Base-by-base conservation (phyloP, 495 filamentous ascomycete genomes). In the Chaetomium tenue region DNA sequence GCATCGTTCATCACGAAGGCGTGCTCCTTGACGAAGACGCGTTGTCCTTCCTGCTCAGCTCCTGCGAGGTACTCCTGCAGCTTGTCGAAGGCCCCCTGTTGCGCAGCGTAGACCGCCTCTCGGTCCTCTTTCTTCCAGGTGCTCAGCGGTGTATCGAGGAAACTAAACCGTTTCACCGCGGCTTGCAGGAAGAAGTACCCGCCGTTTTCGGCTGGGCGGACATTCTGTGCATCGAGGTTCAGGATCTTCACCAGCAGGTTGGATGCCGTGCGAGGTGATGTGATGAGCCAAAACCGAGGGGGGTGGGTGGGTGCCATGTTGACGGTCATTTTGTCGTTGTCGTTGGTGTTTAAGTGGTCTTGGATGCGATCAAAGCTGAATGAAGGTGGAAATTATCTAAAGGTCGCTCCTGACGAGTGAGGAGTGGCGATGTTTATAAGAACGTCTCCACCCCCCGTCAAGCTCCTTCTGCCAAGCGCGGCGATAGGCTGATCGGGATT, bases 11-110 rank as follows among this genome's bases (percentile, higher is more conserved):
- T 25, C 44, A 28, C 52, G 48, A 54, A 30, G 47, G 56, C 63
- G 48, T 65, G 63, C 37, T 65, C 63, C 48, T 65, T 65, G 63
- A 56, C 57, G 25, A 60, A 65, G 13, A 65, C 30, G 42, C 57
- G 62, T 28, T 54, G 48, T 16, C 48, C 48, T 12, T 52, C 48
- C 23, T 25, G 1, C 48, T 52, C 22, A 23, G 48, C 48, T 6
- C 6, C 22, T 0, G 22, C 22, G 23, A 25, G 5, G 23, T 52
- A 26, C 5, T 52, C 48, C 48, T 52, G 22, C 3, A 52, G 22
- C 7, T 11, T 11, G 48, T 52, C 48, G 22, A 52, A 26, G 48
- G 22, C 22, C 13, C 0, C 8, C 8, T 52, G 48, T 3, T 52
- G 48, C 2, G 9, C 23, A 9, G 8, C 22, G 23, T 23, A 11